Base-by-base conservation (phyloP, 495 filamentous ascomycete species). In the Chaetomium tenue region DNA sequence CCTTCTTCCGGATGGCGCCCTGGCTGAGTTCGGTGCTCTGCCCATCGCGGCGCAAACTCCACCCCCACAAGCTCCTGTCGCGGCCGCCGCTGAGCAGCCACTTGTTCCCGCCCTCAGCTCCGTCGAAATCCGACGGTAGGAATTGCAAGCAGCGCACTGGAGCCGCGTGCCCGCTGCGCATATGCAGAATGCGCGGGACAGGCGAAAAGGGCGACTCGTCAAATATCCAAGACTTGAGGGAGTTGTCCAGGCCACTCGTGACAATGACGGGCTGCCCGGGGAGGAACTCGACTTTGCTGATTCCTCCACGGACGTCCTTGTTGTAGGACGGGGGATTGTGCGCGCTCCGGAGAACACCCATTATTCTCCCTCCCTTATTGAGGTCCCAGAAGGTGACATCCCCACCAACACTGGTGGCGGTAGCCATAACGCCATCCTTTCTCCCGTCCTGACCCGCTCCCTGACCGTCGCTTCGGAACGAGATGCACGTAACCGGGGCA, bases 301-400 rank as follows among this genome's bases (percentile, higher is more conserved):
- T 81, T 25, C 86, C 88, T 9, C 82, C 83, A 8, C 82, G 78
- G 16, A 84, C 74, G 0, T 68, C 70, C 20, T 66, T 57, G 15
- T 77, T 76, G 23, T 76, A 70, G 9, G 84, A 83, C 3, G 88
- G 86, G 15, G 89, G 85, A 69, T 89, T 88, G 73, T 99, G 94
- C 5, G 93, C 94, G 23, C 88, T 87, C 56, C 92, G 87, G 28
- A 98, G 82, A 15, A 93, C 80, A 23, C 93, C 93, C 72, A 86
- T 88, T 58, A 94, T 84, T 61, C 89, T 85, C 5, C 92, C 91
- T 2, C 91, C 92, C 22, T 89, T 81, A 67, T 96, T 94, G 56
- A 99, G 81, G 75, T 98, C 93, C 95, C 95, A 99, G 64, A 99
- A 84, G 1, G 91, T 96, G 48, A 98, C 84, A 77, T 97, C 93